These are phyloP conservation scores for Phtheirospermum japonicum DNA, from an alignment of 257 asterid species.

Conservation along the genomic window DNA sequence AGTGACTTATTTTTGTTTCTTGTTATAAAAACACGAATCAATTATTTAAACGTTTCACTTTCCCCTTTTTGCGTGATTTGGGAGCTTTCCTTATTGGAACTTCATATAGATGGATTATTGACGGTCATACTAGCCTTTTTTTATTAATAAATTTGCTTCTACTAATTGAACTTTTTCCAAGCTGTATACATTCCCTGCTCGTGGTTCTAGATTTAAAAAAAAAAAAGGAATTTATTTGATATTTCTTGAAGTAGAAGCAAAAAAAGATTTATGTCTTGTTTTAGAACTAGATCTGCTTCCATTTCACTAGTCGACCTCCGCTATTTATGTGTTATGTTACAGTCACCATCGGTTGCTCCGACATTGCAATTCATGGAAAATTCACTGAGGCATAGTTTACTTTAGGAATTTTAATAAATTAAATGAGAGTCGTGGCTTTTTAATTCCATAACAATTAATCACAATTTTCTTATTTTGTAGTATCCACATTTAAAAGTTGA, in stretches of 20 bases:
- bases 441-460: not conserved
- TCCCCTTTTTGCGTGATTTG: not conserved
- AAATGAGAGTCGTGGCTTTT: no score
- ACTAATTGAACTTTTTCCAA: no score
- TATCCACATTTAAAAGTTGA: not conserved
- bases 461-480: no score
- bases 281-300: not conserved
- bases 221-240: no score
- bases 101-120: not conserved
- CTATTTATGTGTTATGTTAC: no score
- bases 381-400: no score
- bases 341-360: not conserved
- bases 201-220: no score
- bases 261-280: no score
- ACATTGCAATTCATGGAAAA: not conserved
- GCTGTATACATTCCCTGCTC: no score
- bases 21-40: slow-evolving; percentile 3
- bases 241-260: no score
- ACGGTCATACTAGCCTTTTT: not conserved
- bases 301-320: no score
- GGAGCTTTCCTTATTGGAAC: not conserved
- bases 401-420: no score
- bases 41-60: slow-evolving; percentile 11
- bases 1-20: slow-evolving; percentile 5
- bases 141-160: not conserved